Conservation (phyloP, 805 yeast species). For the Suhomyces pyralidae region DNA sequence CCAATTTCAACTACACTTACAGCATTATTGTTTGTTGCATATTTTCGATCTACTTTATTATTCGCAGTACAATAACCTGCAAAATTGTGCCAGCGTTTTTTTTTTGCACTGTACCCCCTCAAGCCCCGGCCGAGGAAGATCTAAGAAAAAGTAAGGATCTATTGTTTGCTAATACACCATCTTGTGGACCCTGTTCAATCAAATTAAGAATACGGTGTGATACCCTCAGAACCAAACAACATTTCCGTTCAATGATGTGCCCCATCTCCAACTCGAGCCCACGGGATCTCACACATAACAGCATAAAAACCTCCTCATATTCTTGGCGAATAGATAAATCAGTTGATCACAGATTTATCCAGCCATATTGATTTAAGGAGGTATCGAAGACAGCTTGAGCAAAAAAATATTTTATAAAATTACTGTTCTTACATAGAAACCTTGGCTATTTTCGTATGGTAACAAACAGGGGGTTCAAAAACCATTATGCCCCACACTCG, state of each 20-base stretch:
- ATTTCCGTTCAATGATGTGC: background rate
- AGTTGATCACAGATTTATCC: background rate
- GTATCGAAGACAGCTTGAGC: background rate
- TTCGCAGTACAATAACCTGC: background rate
- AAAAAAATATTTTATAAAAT: background rate
- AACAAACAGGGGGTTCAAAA: background rate
- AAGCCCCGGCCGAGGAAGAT: background rate
- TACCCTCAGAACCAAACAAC: background rate
- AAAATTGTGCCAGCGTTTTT: background rate
- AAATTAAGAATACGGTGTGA: background rate
- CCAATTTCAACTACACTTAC: background rate
- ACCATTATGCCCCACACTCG: background rate
- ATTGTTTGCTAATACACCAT: background rate
- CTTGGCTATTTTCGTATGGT: background rate
- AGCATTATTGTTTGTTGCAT: background rate
- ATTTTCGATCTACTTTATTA: background rate
- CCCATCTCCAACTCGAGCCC: background rate
- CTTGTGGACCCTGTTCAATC: background rate
- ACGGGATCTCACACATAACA: background rate
- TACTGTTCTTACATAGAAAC: background rate
- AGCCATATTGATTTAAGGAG: background rate
- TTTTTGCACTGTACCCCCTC: background rate
- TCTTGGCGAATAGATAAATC: background rate
- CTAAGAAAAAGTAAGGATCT: background rate
- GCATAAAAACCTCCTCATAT: background rate